Percentiles rank a stretch among this genome's conserved stretches.
Evolutionary conservation across 2,329 filamentous ascomycete genomes (phyloP).

Genomic region (Colletotrichum camelliae): DNA sequence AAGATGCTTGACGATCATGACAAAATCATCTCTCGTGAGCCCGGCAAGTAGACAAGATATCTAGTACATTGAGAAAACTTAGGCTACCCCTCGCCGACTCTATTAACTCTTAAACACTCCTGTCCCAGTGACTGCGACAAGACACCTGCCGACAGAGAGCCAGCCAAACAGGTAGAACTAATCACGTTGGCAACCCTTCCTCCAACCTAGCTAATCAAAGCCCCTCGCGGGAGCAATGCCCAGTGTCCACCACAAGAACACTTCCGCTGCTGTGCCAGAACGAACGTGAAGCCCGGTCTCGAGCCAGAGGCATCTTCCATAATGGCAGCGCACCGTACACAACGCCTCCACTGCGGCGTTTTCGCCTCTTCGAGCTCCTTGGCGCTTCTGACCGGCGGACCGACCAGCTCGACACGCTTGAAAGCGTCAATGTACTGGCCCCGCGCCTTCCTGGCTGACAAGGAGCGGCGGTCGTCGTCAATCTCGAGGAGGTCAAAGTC

Average conservation of each 20-base stretch:
- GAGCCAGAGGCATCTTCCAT: conserved; percentile 64
- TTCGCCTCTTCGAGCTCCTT: conserved; percentile 47
- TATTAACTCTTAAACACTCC: neutral
- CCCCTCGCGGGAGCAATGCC: conserved; percentile 45
- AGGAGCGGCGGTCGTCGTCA: conserved; percentile 58
- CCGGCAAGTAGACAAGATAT: neutral
- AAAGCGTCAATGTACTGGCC: conserved; percentile 60
- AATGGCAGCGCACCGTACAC: conserved; percentile 67
- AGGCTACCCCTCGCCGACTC: neutral
- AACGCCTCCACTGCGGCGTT: conserved; percentile 47
- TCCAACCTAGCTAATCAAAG: neutral
- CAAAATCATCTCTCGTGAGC: neutral
- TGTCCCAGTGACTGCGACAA: neutral
- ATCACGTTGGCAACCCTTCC: neutral
- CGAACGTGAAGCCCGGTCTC: conserved; percentile 57
- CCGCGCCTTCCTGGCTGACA: conserved; percentile 41
- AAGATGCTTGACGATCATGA: neutral
- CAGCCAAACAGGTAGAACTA: neutral
- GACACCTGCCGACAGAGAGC: neutral
- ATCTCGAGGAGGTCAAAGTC: conserved; percentile 75
- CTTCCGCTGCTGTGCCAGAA: conserved; percentile 59
- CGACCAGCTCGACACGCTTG: conserved; percentile 58
- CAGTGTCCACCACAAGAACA: conserved; percentile 62
- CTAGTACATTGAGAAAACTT: neutral
- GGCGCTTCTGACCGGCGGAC: neutral